Evolutionary conservation across 352 stramenopile genomes (phyloP).

Genomic region (Globisporangium heterothallicum): DNA sequence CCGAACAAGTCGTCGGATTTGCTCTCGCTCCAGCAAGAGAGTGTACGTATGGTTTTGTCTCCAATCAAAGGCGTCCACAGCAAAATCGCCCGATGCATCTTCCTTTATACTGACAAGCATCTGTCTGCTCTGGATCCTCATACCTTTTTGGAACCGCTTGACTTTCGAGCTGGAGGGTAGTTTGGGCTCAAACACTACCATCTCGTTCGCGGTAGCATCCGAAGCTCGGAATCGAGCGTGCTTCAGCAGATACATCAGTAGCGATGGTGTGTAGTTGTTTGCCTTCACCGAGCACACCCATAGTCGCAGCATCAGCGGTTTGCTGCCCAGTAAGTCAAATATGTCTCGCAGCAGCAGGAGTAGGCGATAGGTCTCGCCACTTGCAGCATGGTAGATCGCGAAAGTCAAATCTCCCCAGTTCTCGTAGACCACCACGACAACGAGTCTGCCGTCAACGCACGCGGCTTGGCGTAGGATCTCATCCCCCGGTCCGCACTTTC

Average conservation of each 20-base stretch:
- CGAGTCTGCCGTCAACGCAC: conserved; percentile 39
- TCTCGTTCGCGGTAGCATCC: neutral
- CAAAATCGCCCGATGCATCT: conserved; percentile 34
- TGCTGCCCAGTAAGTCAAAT: conserved; percentile 27
- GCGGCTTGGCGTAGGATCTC: conserved; percentile 57
- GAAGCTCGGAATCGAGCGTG: conserved; percentile 22
- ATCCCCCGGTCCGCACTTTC: conserved; percentile 65
- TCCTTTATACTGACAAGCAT: conserved; percentile 47
- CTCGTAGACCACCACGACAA: conserved; percentile 56
- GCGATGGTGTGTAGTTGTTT: conserved; percentile 46
- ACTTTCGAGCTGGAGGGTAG: neutral
- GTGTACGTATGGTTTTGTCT: conserved; percentile 29
- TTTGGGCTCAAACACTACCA: conserved; percentile 4
- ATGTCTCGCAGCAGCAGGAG: conserved; percentile 25
- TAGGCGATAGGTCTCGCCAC: conserved; percentile 26
- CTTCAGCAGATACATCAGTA: conserved; percentile 43
- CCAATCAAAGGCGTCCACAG: conserved; percentile 40
- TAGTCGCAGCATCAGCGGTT: conserved; percentile 45
- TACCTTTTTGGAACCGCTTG: conserved; percentile 23
- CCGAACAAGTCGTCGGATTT: conserved; percentile 28
- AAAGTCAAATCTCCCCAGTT: conserved; percentile 75
- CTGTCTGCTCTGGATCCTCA: conserved; percentile 31
- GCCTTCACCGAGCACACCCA: conserved; percentile 69
- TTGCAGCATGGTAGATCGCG: conserved; percentile 42
- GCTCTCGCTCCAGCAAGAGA: conserved; percentile 45